Evolutionary conservation across 768 basidiomycete genomes (phyloP).

Genomic region (Phaeotremella fagi): DNA sequence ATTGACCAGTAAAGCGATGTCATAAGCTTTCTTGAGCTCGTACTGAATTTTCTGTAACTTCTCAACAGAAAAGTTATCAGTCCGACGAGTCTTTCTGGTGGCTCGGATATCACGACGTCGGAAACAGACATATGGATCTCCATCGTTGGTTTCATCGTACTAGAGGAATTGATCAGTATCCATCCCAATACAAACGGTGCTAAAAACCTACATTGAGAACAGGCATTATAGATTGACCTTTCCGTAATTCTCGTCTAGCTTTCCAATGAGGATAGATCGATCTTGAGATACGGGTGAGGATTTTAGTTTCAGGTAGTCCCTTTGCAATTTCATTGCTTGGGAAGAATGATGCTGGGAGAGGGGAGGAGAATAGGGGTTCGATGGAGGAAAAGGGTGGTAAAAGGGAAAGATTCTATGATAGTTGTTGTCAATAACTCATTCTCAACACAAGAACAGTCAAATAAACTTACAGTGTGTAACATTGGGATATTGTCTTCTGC

Average conservation of each 20-base stretch:
- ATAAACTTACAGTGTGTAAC: conserved; percentile 71
- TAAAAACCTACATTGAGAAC: conserved; percentile 66
- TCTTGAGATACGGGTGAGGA: conserved; percentile 66
- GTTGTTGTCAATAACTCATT: conserved; percentile 8
- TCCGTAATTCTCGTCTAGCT: conserved; percentile 70
- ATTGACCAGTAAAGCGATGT: conserved; percentile 66
- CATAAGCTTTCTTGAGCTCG: conserved; percentile 68
- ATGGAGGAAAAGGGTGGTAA: conserved; percentile 53
- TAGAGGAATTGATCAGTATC: conserved; percentile 35
- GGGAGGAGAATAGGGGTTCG: conserved; percentile 57
- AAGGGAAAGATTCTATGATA: conserved; percentile 45
- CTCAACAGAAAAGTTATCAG: conserved; percentile 82
- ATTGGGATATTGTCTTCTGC: conserved; percentile 86
- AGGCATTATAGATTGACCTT: conserved; percentile 81
- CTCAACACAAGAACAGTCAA: background rate
- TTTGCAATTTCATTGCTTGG: conserved; percentile 64
- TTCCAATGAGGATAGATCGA: conserved; percentile 85
- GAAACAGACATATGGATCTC: conserved; percentile 95
- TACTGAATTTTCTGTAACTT: conserved; percentile 73
- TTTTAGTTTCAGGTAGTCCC: conserved; percentile 62
- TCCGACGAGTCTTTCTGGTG: conserved; percentile 86
- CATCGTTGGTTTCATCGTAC: conserved; percentile 84
- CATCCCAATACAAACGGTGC: background rate
- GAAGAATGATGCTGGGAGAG: conserved; percentile 61
- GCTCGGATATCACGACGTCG: conserved; percentile 90